Conservation (phyloP, 164 flowering plant genomes). For the Stephania japonica region DNA sequence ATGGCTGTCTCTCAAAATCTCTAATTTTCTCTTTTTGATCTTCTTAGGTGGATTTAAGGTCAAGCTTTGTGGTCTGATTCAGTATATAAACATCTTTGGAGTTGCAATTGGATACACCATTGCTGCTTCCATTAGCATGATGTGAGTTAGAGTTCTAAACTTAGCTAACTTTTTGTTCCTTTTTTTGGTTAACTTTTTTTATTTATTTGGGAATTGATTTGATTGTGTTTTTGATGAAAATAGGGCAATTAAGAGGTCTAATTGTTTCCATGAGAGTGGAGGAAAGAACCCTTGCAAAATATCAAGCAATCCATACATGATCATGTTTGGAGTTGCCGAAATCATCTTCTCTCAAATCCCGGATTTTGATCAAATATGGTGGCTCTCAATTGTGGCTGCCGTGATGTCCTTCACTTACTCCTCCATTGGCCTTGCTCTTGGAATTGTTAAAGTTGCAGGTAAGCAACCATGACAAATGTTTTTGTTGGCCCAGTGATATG, state of each 20-base stretch:
- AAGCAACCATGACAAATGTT: background rate
- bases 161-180: background rate
- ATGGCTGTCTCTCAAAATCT: background rate
- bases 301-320: slow-evolving; percentile 45
- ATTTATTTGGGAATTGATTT: background rate
- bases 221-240: background rate
- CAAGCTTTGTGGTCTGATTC: background rate
- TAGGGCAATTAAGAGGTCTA: slow-evolving; percentile 57
- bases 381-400: slow-evolving; percentile 61
- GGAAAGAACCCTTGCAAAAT: slow-evolving; percentile 33
- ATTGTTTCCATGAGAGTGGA: slow-evolving; percentile 48
- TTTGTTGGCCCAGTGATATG: too few species aligned
- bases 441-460: slow-evolving; percentile 48
- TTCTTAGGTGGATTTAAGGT: background rate
- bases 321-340: slow-evolving; percentile 36
- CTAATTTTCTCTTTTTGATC: background rate
- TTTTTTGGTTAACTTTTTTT: background rate
- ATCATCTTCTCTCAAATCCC: slow-evolving; percentile 51
- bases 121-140: slow-evolving; percentile 55
- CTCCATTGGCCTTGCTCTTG: slow-evolving; percentile 44
- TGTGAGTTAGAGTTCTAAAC: slow-evolving; percentile 24
- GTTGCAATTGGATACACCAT: slow-evolving; percentile 51
- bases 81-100: slow-evolving; percentile 31
- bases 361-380: slow-evolving; percentile 50
- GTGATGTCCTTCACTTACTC: slow-evolving; percentile 68